phyloP scores from a whole-genome alignment of 2,329 filamentous ascomycete species.

The Periconia digitata region DNA sequence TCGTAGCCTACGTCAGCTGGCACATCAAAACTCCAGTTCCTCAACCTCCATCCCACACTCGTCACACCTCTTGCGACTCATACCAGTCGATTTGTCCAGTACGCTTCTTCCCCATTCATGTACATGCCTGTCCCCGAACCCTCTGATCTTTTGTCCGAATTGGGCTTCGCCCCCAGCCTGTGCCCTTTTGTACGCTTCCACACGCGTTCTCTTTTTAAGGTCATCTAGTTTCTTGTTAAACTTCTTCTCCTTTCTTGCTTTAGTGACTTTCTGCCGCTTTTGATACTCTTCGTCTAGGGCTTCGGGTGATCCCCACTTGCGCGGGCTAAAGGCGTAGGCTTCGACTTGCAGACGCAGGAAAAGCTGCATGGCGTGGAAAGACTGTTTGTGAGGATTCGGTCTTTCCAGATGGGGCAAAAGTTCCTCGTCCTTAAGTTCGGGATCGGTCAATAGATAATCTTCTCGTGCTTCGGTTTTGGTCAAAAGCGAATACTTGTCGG shows the following conservation, averaged over 20 bases:
- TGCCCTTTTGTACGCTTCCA: conserved; percentile 78
- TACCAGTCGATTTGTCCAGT: conserved; percentile 65
- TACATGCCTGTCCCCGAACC: conserved; percentile 69
- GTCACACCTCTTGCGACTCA: conserved; percentile 74
- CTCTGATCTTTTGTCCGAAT: conserved; percentile 77
- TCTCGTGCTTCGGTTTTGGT: conserved; percentile 97
- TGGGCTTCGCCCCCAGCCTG: conserved; percentile 29
- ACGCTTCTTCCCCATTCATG: conserved; percentile 77
- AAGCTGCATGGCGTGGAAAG: conserved; percentile 99
- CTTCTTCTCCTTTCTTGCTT: conserved; percentile 83
- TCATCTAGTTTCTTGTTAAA: conserved; percentile 88
- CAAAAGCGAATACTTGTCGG: conserved; percentile 91
- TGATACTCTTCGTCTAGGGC: conserved; percentile 88
- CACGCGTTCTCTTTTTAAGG: conserved; percentile 88
- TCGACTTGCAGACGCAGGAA: conserved; percentile 93
- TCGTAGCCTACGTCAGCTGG: neutral
- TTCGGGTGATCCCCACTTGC: conserved; percentile 88
- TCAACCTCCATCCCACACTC: conserved; percentile 70
- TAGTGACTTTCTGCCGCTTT: conserved; percentile 75
- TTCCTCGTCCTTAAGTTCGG: conserved; percentile 86
- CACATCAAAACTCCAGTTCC: conserved; percentile 60
- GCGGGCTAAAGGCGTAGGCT: conserved; percentile 78
- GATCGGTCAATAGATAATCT: conserved; percentile 93
- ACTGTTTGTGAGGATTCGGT: conserved; percentile 92
- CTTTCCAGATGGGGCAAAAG: conserved; percentile 84